Evolutionary conservation across 1,139 yeast species (phyloP).

Genomic region (Casaregolazyma suthepensis): DNA sequence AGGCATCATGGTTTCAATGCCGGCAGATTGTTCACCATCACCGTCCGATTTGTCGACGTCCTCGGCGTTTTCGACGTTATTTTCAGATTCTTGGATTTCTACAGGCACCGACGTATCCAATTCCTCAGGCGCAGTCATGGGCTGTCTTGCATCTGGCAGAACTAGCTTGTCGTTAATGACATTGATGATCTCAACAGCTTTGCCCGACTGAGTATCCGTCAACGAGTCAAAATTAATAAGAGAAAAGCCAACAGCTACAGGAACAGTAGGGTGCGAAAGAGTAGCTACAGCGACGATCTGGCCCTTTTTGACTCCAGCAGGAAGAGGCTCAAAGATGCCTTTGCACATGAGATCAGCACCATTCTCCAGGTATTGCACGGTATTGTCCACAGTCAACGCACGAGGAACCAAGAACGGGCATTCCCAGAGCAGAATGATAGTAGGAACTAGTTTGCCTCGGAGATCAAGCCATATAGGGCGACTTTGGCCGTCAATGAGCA

Average conservation of each 20-base stretch:
- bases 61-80: neutral
- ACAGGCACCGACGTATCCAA: constrained; percentile 20
- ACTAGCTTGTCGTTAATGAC: constrained; percentile 36
- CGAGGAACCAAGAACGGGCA: constrained; percentile 60
- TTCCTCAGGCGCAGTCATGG: constrained; percentile 27
- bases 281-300: constrained; percentile 68
- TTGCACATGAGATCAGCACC: constrained; percentile 94
- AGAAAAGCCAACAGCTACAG: constrained; percentile 72
- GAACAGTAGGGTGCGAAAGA: constrained; percentile 52
- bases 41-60: neutral
- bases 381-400: constrained; percentile 67
- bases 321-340: constrained; percentile 73
- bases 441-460: constrained; percentile 54
- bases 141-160: constrained; percentile 21
- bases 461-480: constrained; percentile 67
- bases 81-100: constrained; percentile 1
- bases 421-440: constrained; percentile 68
- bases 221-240: constrained; percentile 41
- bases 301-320: constrained; percentile 42
- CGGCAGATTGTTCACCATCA: neutral
- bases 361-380: constrained; percentile 53
- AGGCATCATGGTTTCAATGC: constrained; percentile 1
- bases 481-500: constrained; percentile 58
- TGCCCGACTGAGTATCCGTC: constrained; percentile 31
- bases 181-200: constrained; percentile 34